Evolutionary conservation across 805 yeast species (phyloP).

Genomic region (Cyberlindnera lachancei): DNA sequence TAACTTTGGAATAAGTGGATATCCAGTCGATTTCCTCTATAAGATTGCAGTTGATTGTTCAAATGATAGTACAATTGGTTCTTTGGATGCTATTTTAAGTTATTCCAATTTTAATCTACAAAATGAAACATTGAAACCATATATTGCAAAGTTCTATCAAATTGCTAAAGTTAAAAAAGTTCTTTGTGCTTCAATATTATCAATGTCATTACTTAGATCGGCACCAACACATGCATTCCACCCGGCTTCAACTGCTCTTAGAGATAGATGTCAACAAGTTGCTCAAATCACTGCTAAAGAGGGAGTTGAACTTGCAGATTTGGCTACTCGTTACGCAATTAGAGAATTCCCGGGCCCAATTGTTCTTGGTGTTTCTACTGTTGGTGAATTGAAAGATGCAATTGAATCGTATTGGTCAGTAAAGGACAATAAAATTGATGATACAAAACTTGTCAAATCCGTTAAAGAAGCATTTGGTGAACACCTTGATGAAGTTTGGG

Average conservation of each 20-base stretch:
- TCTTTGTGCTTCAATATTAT: conserved; percentile 78
- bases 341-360: conserved; percentile 41
- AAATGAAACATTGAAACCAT: conserved; percentile 46
- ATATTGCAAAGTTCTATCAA: conserved; percentile 38
- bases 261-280: conserved; percentile 29
- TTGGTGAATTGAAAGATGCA: conserved; percentile 59
- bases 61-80: conserved; percentile 39
- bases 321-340: conserved; percentile 73
- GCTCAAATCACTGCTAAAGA: conserved; percentile 33
- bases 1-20: conserved; percentile 78
- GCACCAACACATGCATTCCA: conserved; percentile 68
- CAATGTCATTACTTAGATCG: conserved; percentile 78
- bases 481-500: conserved; percentile 64
- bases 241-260: conserved; percentile 62
- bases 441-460: conserved; percentile 25
- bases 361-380: conserved; percentile 69
- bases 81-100: conserved; percentile 68
- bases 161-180: conserved; percentile 51
- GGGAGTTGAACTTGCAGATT: conserved; percentile 65
- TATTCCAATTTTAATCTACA: conserved; percentile 82
- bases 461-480: conserved; percentile 45
- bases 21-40: conserved; percentile 67
- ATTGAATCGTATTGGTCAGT: conserved; percentile 48
- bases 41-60: conserved; percentile 37
- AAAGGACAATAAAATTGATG: conserved; percentile 22